Evolutionary conservation across 352 stramenopile genomes (phyloP), one percentile per base, ranked within the genome.

Genomic region (Peronospora tabacina): DNA sequence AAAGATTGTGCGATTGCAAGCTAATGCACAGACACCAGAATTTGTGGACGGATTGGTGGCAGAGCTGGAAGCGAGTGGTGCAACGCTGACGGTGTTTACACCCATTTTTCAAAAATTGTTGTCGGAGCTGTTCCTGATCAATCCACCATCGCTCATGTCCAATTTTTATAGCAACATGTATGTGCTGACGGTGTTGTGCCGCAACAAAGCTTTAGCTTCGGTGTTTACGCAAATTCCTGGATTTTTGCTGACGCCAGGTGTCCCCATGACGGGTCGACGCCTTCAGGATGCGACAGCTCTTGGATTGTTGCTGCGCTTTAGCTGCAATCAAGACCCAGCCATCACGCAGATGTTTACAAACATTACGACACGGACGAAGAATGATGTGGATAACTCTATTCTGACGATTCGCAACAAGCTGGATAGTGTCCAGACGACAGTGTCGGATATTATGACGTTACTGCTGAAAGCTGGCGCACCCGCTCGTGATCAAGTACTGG

Each of bases 311-410:
- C 58, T 90, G 29, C 81, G 81, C 28, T 89, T 90, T 55, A 86
- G 76, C 38, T 80, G 65, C n/a, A 63, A 64, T 1, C 68, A 85
- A 28, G 81, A 90, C 48, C 78, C 81, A 5, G 73, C 70, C 0
- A 71, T 92, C 5, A 68, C 78, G 51, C 78, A 92, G 52, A 81
- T 92, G 72, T 92, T 92, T 34, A 55, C 70, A 6, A 90, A 92
- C 55, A 83, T 92, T 41, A 87, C 81, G 2, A 92, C 90, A 60
- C 74, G 81, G 8, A 88, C 77, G 19, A 86, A 85, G 58, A 77
- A 70, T 12, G 74, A 90, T 38, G 72, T 90, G 29, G 74, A 92
- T 49, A 81, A 84, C 55, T 82, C 77, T 24, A 68, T 90, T 28
- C 36, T 68, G 15, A 63, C 70, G 2, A 63, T 89, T 55, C 79